Percentiles rank a stretch among this genome's conserved stretches.
Conservation (phyloP, 2,329 filamentous ascomycete species). For the Ophiognomonia clavigignenti-juglandacearum region DNA sequence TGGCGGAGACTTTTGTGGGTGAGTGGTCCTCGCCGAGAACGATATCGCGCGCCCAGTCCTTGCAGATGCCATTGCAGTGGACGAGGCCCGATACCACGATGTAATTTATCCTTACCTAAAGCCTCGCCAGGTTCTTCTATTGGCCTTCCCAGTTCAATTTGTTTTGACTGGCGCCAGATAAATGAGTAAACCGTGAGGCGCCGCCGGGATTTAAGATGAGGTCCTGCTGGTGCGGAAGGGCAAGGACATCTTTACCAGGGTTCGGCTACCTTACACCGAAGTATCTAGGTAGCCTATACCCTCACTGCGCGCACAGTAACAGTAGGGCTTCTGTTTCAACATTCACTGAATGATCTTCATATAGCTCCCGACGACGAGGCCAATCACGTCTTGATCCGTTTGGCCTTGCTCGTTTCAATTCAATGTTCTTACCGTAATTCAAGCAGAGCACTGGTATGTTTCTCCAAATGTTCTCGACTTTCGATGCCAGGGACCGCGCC, state of each 20-base stretch:
- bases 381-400: neutral
- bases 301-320: neutral
- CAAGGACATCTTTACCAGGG: too few relatives aligned
- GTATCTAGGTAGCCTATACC: too few relatives aligned
- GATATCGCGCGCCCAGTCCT: too few relatives aligned
- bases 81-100: neutral
- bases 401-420: neutral
- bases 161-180: neutral
- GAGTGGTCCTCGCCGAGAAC: too few relatives aligned
- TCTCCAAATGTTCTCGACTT: neutral
- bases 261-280: too few relatives aligned
- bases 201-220: too few relatives aligned
- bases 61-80: neutral
- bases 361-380: too few relatives aligned
- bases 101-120: neutral
- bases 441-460: neutral
- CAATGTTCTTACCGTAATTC: neutral
- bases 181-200: slow-evolving; percentile 8
- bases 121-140: neutral
- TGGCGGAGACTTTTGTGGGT: too few relatives aligned
- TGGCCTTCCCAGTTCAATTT: neutral
- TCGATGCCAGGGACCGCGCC: neutral
- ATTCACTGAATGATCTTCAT: neutral
- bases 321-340: too few relatives aligned
- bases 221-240: too few relatives aligned